These are phyloP conservation scores for Esteya vermicola DNA, from an alignment of 2,329 filamentous ascomycete genomes.

Conservation along the genomic window DNA sequence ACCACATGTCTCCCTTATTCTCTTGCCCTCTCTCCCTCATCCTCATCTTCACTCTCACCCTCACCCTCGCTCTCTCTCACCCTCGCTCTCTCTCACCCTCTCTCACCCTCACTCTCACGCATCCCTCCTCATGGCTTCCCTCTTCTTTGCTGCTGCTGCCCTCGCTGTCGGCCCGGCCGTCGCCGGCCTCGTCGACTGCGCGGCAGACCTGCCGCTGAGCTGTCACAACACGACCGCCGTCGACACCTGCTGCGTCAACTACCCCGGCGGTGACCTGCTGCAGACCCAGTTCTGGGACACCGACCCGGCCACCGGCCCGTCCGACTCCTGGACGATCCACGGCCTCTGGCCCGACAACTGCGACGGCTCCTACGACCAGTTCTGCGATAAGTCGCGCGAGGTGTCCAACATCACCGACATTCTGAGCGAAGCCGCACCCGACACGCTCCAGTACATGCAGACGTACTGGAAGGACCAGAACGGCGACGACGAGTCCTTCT, in stretches of 20 bases:
- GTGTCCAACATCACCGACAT: constrained; percentile 50
- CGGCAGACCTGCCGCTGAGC: constrained; percentile 6
- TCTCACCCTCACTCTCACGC: too few species aligned
- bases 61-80: too few species aligned
- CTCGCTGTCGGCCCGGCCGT: neutral
- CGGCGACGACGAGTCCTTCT: constrained; percentile 43
- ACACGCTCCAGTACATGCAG: constrained; percentile 52
- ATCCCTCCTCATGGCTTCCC: too few species aligned
- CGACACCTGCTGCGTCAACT: constrained; percentile 5
- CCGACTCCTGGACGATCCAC: constrained; percentile 43
- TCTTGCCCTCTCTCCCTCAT: too few species aligned
- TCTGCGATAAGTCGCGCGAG: constrained; percentile 50
- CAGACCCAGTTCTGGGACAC: constrained; percentile 50
- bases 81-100: too few species aligned
- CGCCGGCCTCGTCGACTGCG: neutral
- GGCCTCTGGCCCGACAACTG: constrained; percentile 41
- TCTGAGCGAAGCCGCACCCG: constrained; percentile 32
- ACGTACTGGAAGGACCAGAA: constrained; percentile 48
- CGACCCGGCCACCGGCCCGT: constrained; percentile 40
- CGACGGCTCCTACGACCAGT: constrained; percentile 47
- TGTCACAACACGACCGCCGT: constrained; percentile 5
- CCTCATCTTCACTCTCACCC: too few species aligned
- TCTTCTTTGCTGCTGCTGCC: neutral
- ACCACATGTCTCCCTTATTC: too few species aligned
- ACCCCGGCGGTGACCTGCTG: constrained; percentile 5